These are phyloP conservation scores for Annulohypoxylon maeteangense DNA, from an alignment of 495 filamentous ascomycete genomes.

Conservation along the genomic window DNA sequence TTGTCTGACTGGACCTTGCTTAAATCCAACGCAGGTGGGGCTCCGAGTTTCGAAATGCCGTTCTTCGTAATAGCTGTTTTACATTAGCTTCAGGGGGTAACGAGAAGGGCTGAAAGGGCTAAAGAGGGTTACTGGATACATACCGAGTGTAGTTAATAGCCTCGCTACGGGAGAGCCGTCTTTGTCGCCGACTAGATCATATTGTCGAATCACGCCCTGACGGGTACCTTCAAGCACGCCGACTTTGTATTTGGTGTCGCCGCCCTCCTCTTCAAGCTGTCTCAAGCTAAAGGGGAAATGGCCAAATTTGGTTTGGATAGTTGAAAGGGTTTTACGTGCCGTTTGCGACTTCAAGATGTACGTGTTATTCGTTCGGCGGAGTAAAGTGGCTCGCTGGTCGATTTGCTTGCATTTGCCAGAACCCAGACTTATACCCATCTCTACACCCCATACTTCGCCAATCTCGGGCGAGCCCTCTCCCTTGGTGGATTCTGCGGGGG, in stretches of 20 bases:
- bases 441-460: constrained; percentile 97
- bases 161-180: constrained; percentile 84
- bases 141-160: constrained; percentile 91
- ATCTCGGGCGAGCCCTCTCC: constrained; percentile 91
- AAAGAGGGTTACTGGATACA: constrained; percentile 47
- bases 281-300: constrained; percentile 97
- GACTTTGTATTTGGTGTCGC: constrained; percentile 82
- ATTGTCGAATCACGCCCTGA: constrained; percentile 87
- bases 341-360: constrained; percentile 92
- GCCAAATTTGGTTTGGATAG: constrained; percentile 95
- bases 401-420: constrained; percentile 93
- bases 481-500: constrained; percentile 85
- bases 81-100: constrained; percentile 28
- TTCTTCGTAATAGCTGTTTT: constrained; percentile 94
- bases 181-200: constrained; percentile 94
- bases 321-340: constrained; percentile 87
- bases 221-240: constrained; percentile 96
- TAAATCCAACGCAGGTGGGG: constrained; percentile 76
- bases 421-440: constrained; percentile 90
- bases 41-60: constrained; percentile 84
- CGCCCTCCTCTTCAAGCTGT: constrained; percentile 91
- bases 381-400: constrained; percentile 86
- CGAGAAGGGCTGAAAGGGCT: constrained; percentile 6
- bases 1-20: constrained; percentile 90
- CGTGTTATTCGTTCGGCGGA: constrained; percentile 89